Evolutionary conservation across 1,284 basidiomycete genomes (phyloP), one percentile per base, ranked within the genome.

Genomic region (Mrakiaceae sp.): DNA sequence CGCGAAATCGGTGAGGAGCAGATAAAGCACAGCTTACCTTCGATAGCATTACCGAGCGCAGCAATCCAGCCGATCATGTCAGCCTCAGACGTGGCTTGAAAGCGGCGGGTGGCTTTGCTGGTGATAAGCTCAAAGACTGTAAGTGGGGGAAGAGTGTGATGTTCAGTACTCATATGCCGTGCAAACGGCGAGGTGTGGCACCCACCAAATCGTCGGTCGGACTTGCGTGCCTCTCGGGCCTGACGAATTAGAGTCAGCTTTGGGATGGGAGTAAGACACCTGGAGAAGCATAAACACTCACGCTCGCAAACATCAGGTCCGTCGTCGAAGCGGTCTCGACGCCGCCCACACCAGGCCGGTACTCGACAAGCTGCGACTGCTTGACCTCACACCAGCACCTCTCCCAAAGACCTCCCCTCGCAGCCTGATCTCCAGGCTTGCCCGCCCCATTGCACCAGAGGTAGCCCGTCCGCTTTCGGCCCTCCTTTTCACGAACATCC

Each of bases 301-400:
- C 64, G 12, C 58, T 60, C 11, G 64, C 64, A 27, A 66, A 66
- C 64, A 66, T 66, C 14, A 66, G 56, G 46, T 66, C 54, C 12
- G 64, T 66, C 27, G 59, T 48, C 4, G 42, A 16, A n/a, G 54
- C 56, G 11, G 42, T 54, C 55, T 62, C 60, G 60, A 58, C 49
- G 2, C 64, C 60, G 4, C 57, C 59, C 5, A 48, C 40, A 11
- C 39, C 57, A 5, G 52, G 5, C 11, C 60, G 55, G 16, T 62
- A 53, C 60, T 66, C 64, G 39, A 66, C 16, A 12, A 66, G 46
- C 40, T 66, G 51, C 44, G 60, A 62, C 56, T 66, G 64, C 48
- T 59, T 66, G 55, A 66, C 60, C 51, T 66, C 64, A 44, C 64
- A 66, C 64, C 64, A 66, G 52, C 60, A 66, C 12, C 47, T 54